phyloP scores from a whole-genome alignment of 148 eudicot species.

The Cornus controversa region DNA sequence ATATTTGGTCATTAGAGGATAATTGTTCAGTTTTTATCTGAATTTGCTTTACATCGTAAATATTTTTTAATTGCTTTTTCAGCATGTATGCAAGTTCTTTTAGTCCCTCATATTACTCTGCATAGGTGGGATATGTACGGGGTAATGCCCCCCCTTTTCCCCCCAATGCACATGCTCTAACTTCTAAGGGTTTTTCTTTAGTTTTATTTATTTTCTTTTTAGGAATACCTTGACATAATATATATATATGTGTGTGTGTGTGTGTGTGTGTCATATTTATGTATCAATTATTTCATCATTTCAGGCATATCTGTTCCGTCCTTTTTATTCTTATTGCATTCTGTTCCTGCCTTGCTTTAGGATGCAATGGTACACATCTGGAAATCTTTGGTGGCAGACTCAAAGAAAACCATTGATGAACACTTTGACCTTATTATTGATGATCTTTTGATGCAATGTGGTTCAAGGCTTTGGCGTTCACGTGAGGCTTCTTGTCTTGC shows the following conservation, averaged over 20 bases:
- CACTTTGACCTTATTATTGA: constrained; percentile 72
- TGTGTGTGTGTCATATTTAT: too few relatives aligned
- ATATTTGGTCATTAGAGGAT: not conserved
- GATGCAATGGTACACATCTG: constrained; percentile 98
- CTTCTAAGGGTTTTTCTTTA: not conserved
- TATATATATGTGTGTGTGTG: too few relatives aligned
- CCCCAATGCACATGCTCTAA: too few relatives aligned
- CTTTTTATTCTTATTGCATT: constrained; percentile 8
- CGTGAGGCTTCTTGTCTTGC: constrained; percentile 98
- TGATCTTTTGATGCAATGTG: constrained; percentile 79
- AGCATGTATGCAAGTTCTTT: not conserved
- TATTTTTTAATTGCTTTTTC: not conserved
- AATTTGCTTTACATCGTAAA: not conserved
- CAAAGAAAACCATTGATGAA: constrained; percentile 81
- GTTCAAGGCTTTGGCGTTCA: constrained; percentile 97
- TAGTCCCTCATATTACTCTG: too few relatives aligned
- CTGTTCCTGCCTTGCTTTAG: constrained; percentile 32
- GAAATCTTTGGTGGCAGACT: constrained; percentile 87
- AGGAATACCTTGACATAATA: not conserved
- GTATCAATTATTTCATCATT: not conserved
- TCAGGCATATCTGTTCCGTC: not conserved
- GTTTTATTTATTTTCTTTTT: not conserved
- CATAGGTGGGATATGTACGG: too few relatives aligned
- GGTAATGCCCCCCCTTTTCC: too few relatives aligned
- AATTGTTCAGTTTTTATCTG: not conserved